These are phyloP conservation scores for Epichloe gansuensis DNA, from an alignment of 2,329 filamentous ascomycete species.

Conservation along the genomic window DNA sequence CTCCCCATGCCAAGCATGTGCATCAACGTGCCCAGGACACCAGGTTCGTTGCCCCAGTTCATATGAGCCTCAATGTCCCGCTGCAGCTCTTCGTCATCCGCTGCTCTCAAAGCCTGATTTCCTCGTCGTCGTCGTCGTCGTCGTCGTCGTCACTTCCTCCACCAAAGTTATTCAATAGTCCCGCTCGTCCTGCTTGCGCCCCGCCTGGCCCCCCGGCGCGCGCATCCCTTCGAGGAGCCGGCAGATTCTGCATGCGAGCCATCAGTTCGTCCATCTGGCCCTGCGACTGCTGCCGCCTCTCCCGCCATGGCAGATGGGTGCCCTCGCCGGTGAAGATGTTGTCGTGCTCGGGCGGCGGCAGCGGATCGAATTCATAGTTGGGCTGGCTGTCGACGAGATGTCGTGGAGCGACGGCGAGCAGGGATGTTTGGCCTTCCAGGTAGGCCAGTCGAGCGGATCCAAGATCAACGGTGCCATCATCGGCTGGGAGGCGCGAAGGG, in stretches of 20 bases:
- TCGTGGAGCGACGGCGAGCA: slow-evolving; percentile 58
- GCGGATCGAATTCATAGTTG: slow-evolving; percentile 67
- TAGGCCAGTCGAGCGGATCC: slow-evolving; percentile 63
- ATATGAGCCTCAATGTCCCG: slow-evolving; percentile 19
- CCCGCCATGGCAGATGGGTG: slow-evolving; percentile 30
- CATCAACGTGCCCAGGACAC: slow-evolving; percentile 15
- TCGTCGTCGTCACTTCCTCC: slow-evolving; percentile 8
- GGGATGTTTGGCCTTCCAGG: slow-evolving; percentile 57
- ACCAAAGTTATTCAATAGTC: slow-evolving; percentile 1
- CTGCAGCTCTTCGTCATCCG: slow-evolving; percentile 20
- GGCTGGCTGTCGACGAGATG: slow-evolving; percentile 49
- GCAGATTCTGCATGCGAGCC: slow-evolving; percentile 17
- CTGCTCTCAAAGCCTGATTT: slow-evolving; percentile 12
- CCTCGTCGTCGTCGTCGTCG: slow-evolving; percentile 17
- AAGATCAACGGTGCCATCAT: slow-evolving; percentile 27
- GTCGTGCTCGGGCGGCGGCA: slow-evolving; percentile 52
- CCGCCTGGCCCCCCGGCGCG: slow-evolving; percentile 5
- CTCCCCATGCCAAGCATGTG: slow-evolving; percentile 13
- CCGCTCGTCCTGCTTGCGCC: background rate
- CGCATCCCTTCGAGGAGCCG: slow-evolving; percentile 7
- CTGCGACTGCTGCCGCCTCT: slow-evolving; percentile 8
- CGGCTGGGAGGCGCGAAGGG: slow-evolving; percentile 22
- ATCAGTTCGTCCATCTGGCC: slow-evolving; percentile 9
- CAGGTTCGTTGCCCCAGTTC: slow-evolving; percentile 13
- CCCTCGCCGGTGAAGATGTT: slow-evolving; percentile 37